A percentile compares a stretch with the other conserved stretches of the same genome.
These are phyloP conservation scores for Fraxinus cuspidata DNA, from an alignment of 257 asterid species.

Conservation along the genomic window DNA sequence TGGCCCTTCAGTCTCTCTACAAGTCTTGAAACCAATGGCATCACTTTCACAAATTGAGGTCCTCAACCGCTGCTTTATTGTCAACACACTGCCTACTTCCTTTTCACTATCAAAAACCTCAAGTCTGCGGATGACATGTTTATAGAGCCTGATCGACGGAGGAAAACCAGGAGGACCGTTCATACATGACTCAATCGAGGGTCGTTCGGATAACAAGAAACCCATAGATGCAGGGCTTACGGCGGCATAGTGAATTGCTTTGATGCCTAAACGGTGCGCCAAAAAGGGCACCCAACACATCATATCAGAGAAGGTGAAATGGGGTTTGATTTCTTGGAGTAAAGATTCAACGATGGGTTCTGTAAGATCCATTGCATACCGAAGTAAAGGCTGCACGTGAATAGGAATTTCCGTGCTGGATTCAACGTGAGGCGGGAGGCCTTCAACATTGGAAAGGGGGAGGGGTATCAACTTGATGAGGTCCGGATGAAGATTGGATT, in stretches of 20 bases:
- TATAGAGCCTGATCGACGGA: slow-evolving; percentile 25
- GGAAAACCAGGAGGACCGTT: slow-evolving; percentile 36
- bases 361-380: slow-evolving; percentile 51
- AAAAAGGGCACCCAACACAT: slow-evolving; percentile 52
- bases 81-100: slow-evolving; percentile 15
- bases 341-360: slow-evolving; percentile 31
- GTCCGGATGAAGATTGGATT: slow-evolving; percentile 38
- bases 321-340: slow-evolving; percentile 33
- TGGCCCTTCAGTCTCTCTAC: slow-evolving; percentile 39
- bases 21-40: slow-evolving; percentile 43
- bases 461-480: slow-evolving; percentile 42
- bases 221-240: slow-evolving; percentile 38
- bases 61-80: slow-evolving; percentile 18
- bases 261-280: slow-evolving; percentile 36
- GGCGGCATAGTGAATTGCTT: slow-evolving; percentile 36
- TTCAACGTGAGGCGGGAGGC: slow-evolving; percentile 54
- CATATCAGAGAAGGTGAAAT: slow-evolving; percentile 49
- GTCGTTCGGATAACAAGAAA: slow-evolving; percentile 23
- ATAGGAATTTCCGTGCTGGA: slow-evolving; percentile 49
- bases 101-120: not conserved
- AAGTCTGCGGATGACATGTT: not conserved
- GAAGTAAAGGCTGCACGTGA: slow-evolving; percentile 21
- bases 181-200: not conserved
- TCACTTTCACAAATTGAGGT: slow-evolving; percentile 27
- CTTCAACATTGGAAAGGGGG: slow-evolving; percentile 43